Evolutionary conservation across 2,329 filamentous ascomycete genomes (phyloP).

Genomic region (Thelonectria discophora): DNA sequence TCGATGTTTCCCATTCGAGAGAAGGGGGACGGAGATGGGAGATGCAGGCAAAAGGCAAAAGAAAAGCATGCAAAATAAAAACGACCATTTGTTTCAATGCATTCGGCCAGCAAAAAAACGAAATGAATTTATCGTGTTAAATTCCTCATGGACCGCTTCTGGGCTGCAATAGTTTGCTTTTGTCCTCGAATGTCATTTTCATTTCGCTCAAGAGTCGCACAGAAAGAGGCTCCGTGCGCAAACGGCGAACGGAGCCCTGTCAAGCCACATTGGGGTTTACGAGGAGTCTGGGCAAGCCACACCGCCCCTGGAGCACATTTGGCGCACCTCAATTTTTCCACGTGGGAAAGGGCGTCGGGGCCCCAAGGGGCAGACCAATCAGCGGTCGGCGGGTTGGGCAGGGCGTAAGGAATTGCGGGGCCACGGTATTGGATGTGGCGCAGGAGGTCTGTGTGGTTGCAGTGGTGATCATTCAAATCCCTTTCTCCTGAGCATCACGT

Average conservation of each 20-base stretch:
- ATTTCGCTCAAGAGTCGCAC: constrained; percentile 2
- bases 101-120: too few species aligned
- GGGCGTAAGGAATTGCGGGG: neutral
- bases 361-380: constrained; percentile 16
- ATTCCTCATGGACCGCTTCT: constrained; percentile 2
- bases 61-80: neutral
- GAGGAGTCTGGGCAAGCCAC: constrained; percentile 10
- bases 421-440: constrained; percentile 3
- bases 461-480: neutral
- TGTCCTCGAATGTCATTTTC: too few species aligned
- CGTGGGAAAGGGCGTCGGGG: constrained; percentile 6
- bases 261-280: constrained; percentile 19
- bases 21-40: neutral
- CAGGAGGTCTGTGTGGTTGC: constrained; percentile 4
- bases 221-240: neutral
- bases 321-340: constrained; percentile 5
- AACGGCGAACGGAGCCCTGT: neutral
- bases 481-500: neutral
- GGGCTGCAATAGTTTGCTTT: constrained; percentile 4
- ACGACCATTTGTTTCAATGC: too few species aligned
- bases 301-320: constrained; percentile 1
- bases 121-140: neutral
- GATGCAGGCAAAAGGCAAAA: neutral
- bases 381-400: constrained; percentile 14
- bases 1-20: neutral